Base-by-base conservation (phyloP, 1,139 yeast species). In the Yamadazyma sp. region DNA sequence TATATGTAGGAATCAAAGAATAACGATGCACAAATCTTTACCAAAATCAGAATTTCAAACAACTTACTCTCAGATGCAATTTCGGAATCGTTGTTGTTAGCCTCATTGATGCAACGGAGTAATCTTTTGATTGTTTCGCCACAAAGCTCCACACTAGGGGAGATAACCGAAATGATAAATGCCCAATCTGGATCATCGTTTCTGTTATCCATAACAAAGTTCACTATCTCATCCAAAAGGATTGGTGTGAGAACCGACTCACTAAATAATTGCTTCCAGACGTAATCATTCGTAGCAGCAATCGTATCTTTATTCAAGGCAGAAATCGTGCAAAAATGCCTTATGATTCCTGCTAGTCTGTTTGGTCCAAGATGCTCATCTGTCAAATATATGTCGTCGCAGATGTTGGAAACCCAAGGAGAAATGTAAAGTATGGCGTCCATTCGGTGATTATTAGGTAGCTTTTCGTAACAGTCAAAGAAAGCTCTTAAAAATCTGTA, bases 401-500 rank as follows among this genome's bases (percentile, higher is more conserved):
- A 78, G 21, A 86, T 67, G 50, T 87, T 85, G 25, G 73, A 74
- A n/a, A 86, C 70, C 95, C 96, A 88, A 2, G 94, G 90, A 1
- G 87, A 70, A 10, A 82, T 65, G 52, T 80, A 81, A 46, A 73
- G 61, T 4, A 83, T 64, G 1, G 80, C 74, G 42, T 66, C 59
- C 32, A 67, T 48, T 37, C 61, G 58, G 33, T 59, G 57, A 20
- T 58, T 63, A 3, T 42, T 42, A 6, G 76, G 67, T 23, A 70
- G 55, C 37, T 67, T 67, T 2, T 73, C 77, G 46, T 73, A 78
- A 22, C 81, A 78, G 30, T 68, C 73, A 54, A 82, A 80, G 48
- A 80, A 81, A 0, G 85, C 82, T 36, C 65, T 64, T 45, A 85
- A 64, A 46, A 84, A 80, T 31, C 83, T 72, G 45, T 74, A 73